Evolutionary conservation across 495 filamentous ascomycete genomes (phyloP).

Genomic region (Polyplosphaeria fusca): DNA sequence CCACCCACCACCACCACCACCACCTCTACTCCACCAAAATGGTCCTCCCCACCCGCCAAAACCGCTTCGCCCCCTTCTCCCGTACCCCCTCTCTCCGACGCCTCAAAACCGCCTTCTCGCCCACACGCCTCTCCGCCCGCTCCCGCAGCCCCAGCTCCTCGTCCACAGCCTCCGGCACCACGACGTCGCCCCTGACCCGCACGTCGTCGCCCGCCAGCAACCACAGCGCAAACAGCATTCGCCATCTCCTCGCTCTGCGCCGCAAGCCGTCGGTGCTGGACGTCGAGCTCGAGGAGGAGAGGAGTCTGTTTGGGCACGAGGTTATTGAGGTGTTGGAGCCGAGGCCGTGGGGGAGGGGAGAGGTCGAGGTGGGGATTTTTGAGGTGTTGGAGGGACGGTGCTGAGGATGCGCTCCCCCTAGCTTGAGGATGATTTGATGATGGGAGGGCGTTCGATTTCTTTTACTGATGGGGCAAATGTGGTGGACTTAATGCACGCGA

Average conservation of each 20-base stretch:
- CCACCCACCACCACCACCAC: constrained; percentile 1
- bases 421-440: too few species aligned
- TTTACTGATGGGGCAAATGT: too few species aligned
- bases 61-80: constrained; percentile 36
- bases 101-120: constrained; percentile 37
- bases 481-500: too few species aligned
- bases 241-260: constrained; percentile 27
- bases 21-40: constrained; percentile 15
- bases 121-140: constrained; percentile 5
- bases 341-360: constrained; percentile 29
- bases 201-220: constrained; percentile 29
- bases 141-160: constrained; percentile 22
- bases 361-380: constrained; percentile 36
- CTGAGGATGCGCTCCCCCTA: not conserved
- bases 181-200: constrained; percentile 31
- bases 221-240: constrained; percentile 30
- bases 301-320: constrained; percentile 33
- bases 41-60: constrained; percentile 25
- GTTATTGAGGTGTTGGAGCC: constrained; percentile 39
- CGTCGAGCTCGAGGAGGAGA: constrained; percentile 41
- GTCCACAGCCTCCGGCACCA: constrained; percentile 25
- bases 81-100: constrained; percentile 37
- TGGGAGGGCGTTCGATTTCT: too few species aligned
- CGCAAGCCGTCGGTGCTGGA: constrained; percentile 38
- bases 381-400: constrained; percentile 39